Evolutionary conservation across 2,329 filamentous ascomycete genomes (phyloP).

Genomic region (Beauveria bassiana): DNA sequence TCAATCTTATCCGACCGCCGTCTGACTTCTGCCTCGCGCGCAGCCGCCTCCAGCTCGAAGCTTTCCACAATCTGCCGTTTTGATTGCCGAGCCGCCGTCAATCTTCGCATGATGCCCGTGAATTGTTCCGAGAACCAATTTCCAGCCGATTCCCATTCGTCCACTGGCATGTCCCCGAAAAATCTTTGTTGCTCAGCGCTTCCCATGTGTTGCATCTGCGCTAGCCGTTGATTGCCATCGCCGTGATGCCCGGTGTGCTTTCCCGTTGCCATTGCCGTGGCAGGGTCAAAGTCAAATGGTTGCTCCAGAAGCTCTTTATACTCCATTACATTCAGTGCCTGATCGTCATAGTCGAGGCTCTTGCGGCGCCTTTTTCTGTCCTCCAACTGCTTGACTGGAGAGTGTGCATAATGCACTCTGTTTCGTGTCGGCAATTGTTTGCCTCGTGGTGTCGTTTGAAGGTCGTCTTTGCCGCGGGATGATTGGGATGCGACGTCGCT

Average conservation of each 20-base stretch:
- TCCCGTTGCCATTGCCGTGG: conserved; percentile 33
- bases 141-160: conserved; percentile 52
- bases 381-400: conserved; percentile 14
- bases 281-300: conserved; percentile 50
- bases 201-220: conserved; percentile 39
- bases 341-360: conserved; percentile 50
- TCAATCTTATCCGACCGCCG: conserved; percentile 46
- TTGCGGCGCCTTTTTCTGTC: conserved; percentile 35
- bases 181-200: conserved; percentile 41
- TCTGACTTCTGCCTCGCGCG: conserved; percentile 46
- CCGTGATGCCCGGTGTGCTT: conserved; percentile 22
- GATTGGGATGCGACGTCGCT: background rate
- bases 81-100: conserved; percentile 39
- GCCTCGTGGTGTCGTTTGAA: conserved; percentile 14
- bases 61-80: conserved; percentile 42
- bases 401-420: conserved; percentile 17
- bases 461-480: conserved; percentile 11
- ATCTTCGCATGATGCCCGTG: conserved; percentile 36
- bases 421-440: conserved; percentile 17
- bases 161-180: conserved; percentile 44
- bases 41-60: conserved; percentile 49
- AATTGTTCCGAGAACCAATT: conserved; percentile 54
- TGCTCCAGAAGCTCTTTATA: conserved; percentile 43
- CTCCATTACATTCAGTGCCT: conserved; percentile 44
- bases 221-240: conserved; percentile 28